Base-by-base conservation (phyloP, 768 basidiomycete species). In the Tephrocybe rancida region DNA sequence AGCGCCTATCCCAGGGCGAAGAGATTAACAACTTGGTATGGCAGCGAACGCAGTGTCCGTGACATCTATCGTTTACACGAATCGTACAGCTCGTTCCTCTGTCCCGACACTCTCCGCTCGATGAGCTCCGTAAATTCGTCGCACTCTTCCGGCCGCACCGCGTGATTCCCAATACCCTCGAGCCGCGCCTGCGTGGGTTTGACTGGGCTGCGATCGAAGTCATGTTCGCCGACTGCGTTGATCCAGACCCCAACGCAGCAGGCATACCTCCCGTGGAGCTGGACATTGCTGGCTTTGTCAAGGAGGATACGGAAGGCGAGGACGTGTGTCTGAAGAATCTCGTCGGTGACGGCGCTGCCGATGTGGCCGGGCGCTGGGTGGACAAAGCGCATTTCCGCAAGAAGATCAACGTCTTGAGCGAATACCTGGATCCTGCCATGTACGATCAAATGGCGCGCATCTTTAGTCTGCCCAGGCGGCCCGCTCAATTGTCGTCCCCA, bases 61-160 rank as follows among this genome's bases (percentile, higher is more conserved):
- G n/a, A n/a, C n/a, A n/a, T n/a, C 24, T 24, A 37, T 13, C 14
- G 3, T 4, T 48, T 29, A 49, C 10, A 44, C 26, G 14, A 16
- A 19, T 19, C 13, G 5, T 25, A 5, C 55, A 95, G 92, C 80
- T 92, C 8, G 86, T 90, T 6, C 93, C 93, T 0, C 76, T 98
- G 5, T 84, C 85, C 8, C 84, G 96, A 2, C 96, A 98, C 64
- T 96, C 94, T 0, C 79, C 90, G 0, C 80, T 97, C 4, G 90
- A 91, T 0, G 96, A 98, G 64, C 80, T 99, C 0, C 84, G 86
- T 55, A 70, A 74, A 1, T 87, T 99, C 48, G 92, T 97, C 22
- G 72, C 79, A 0, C 78, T 96, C 16, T 97, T 99, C 70, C 80
- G 81, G 18, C 96, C 96, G 0, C 76, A 72, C 35, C 77, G 81